A percentile compares a stretch with the other conserved stretches of the same genome.
These are phyloP conservation scores for Penicillium antarcticum DNA, from an alignment of 495 filamentous ascomycete genomes.

Conservation along the genomic window DNA sequence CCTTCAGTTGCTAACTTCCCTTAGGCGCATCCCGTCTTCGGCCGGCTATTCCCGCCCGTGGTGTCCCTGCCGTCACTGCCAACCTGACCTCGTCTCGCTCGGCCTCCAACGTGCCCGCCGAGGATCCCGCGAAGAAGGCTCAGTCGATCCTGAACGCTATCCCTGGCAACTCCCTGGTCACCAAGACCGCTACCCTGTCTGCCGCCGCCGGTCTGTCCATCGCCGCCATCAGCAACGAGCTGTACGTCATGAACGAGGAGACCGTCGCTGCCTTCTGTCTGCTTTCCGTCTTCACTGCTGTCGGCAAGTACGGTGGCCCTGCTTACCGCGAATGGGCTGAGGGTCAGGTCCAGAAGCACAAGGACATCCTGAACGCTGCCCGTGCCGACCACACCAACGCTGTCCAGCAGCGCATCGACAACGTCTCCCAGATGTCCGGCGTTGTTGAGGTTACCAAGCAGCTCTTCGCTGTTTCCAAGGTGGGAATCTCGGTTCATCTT, in stretches of 20 bases:
- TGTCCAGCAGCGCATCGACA: slow-evolving; percentile 88
- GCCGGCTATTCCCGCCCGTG: slow-evolving; percentile 63
- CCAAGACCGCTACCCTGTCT: slow-evolving; percentile 95
- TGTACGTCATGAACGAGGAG: slow-evolving; percentile 99
- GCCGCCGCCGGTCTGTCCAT: slow-evolving; percentile 84
- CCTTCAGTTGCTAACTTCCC: slow-evolving; percentile 25
- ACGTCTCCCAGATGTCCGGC: slow-evolving; percentile 84
- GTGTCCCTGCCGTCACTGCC: slow-evolving; percentile 65
- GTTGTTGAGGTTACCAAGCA: slow-evolving; percentile 96
- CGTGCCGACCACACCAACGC: slow-evolving; percentile 91
- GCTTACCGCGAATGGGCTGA: slow-evolving; percentile 91
- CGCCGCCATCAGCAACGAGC: slow-evolving; percentile 97
- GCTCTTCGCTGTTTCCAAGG: slow-evolving; percentile 98
- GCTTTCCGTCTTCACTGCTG: slow-evolving; percentile 81
- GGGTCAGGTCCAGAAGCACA: slow-evolving; percentile 80
- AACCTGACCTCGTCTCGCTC: slow-evolving; percentile 61
- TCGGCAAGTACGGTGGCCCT: slow-evolving; percentile 89
- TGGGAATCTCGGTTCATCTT: slow-evolving; percentile 27
- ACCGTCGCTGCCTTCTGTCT: slow-evolving; percentile 85
- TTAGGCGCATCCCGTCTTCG: slow-evolving; percentile 88
- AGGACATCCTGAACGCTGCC: slow-evolving; percentile 87
- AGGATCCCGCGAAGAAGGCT: slow-evolving; percentile 90
- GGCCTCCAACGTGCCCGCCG: slow-evolving; percentile 71
- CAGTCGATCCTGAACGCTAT: slow-evolving; percentile 91
- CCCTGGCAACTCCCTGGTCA: slow-evolving; percentile 78